These are phyloP conservation scores for Boletales sp. DNA, from an alignment of 768 basidiomycete genomes.

Conservation along the genomic window DNA sequence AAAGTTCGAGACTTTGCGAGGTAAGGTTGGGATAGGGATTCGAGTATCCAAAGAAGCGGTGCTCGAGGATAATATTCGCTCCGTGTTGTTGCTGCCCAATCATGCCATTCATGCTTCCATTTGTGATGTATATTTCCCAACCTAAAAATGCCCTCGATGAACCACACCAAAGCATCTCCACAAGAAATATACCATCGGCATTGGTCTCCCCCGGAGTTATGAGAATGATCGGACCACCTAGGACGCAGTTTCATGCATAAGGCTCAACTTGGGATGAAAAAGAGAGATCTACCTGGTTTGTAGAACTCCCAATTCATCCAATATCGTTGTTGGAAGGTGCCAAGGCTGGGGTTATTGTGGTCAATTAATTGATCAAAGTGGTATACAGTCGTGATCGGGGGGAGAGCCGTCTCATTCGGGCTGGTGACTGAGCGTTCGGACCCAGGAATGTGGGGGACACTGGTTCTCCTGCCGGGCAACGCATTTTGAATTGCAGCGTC, in stretches of 20 bases:
- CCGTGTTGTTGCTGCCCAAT: constrained; percentile 66
- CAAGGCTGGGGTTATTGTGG: constrained; percentile 52
- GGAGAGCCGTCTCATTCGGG: constrained; percentile 22
- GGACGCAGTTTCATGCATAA: neutral
- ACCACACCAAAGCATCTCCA: too few species aligned
- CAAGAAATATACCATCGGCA: constrained; percentile 35
- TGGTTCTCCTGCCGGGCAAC: constrained; percentile 17
- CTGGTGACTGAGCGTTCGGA: constrained; percentile 9
- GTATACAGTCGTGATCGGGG: constrained; percentile 27
- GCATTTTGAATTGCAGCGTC: constrained; percentile 19
- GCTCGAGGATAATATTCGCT: constrained; percentile 61
- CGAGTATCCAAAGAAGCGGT: constrained; percentile 71
- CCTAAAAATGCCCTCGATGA: constrained; percentile 4
- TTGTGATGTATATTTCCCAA: constrained; percentile 54
- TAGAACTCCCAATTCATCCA: constrained; percentile 72
- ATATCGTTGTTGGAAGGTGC: constrained; percentile 73
- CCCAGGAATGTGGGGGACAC: constrained; percentile 12
- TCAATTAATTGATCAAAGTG: constrained; percentile 36
- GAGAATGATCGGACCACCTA: constrained; percentile 26
- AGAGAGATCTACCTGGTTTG: constrained; percentile 36
- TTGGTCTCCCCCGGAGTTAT: constrained; percentile 62
- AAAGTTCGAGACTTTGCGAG: constrained; percentile 51
- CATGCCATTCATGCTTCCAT: constrained; percentile 57
- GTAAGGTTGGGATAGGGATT: constrained; percentile 66
- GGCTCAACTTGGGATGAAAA: neutral